These are phyloP conservation scores for Aspergillus diversus DNA, from an alignment of 495 filamentous ascomycete species.

Conservation along the genomic window DNA sequence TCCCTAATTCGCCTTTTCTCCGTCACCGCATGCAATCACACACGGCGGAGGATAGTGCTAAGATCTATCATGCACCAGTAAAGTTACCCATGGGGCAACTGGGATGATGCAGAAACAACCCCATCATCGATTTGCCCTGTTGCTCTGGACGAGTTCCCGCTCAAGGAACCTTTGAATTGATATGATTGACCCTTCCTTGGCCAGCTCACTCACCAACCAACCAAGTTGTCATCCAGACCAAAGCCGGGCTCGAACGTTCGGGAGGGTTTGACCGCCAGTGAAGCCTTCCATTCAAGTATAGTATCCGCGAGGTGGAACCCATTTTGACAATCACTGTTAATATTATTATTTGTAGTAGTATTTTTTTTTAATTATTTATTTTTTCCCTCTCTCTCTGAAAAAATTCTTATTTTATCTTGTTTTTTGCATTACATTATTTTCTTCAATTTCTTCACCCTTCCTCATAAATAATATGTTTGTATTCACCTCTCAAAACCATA, in stretches of 20 bases:
- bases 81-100: slow-evolving; percentile 16
- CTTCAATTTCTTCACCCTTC: neutral
- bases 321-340: slow-evolving; percentile 15
- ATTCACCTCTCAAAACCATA: no score
- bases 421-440: no score
- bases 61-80: slow-evolving; percentile 20
- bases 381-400: neutral
- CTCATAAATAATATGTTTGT: no score
- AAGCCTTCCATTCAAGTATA: slow-evolving; percentile 26
- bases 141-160: slow-evolving; percentile 17
- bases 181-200: slow-evolving; percentile 3
- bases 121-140: slow-evolving; percentile 17
- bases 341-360: slow-evolving; percentile 14
- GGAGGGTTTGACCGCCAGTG: slow-evolving; percentile 27
- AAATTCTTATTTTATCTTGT: neutral
- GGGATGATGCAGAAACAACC: slow-evolving; percentile 14
- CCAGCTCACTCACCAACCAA: slow-evolving; percentile 8
- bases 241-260: slow-evolving; percentile 29
- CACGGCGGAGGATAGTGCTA: slow-evolving; percentile 7
- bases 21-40: slow-evolving; percentile 7
- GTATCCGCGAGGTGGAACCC: slow-evolving; percentile 26
- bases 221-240: slow-evolving; percentile 21
- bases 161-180: slow-evolving; percentile 7
- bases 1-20: slow-evolving; percentile 1
- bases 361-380: slow-evolving; percentile 1